Conservation (phyloP, 2,329 filamentous ascomycete genomes). For the Gyromitra esculenta region DNA sequence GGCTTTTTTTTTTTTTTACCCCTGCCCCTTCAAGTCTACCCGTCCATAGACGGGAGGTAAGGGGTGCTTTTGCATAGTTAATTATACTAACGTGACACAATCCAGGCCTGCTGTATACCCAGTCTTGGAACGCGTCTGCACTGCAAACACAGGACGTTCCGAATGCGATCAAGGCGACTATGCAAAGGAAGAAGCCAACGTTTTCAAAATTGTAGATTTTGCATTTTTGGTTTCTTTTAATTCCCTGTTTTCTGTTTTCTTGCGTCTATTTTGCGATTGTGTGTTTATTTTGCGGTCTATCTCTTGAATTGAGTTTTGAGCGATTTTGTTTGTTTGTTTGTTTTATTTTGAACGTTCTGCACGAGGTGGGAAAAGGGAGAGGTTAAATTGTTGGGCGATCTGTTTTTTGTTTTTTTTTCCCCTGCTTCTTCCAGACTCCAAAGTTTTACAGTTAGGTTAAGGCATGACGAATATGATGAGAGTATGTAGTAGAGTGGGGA, state of each 20-base stretch:
- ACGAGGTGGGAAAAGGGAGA: constrained; percentile 8
- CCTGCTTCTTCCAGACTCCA: background rate
- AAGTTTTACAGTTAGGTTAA: background rate
- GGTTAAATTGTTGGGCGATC: constrained; percentile 29
- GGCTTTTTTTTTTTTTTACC: background rate
- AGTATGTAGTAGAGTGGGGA: background rate
- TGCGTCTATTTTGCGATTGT: background rate
- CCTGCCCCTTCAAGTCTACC: background rate
- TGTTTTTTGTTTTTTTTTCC: background rate
- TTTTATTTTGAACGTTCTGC: background rate
- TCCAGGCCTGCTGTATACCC: constrained; percentile 79
- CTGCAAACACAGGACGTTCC: constrained; percentile 82
- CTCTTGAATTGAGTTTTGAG: background rate
- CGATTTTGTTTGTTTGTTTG: background rate
- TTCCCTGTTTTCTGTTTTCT: background rate
- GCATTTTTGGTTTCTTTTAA: background rate
- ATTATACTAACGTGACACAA: constrained; percentile 23
- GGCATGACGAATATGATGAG: background rate
- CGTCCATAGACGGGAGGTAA: background rate
- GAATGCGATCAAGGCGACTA: constrained; percentile 76
- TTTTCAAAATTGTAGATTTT: constrained; percentile 80
- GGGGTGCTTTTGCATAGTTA: background rate
- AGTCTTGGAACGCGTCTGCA: constrained; percentile 85
- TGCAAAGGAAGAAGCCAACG: constrained; percentile 80
- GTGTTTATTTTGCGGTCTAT: background rate